These are phyloP conservation scores for Penstemon eatonii DNA, from an alignment of 257 asterid genomes.

Conservation along the genomic window DNA sequence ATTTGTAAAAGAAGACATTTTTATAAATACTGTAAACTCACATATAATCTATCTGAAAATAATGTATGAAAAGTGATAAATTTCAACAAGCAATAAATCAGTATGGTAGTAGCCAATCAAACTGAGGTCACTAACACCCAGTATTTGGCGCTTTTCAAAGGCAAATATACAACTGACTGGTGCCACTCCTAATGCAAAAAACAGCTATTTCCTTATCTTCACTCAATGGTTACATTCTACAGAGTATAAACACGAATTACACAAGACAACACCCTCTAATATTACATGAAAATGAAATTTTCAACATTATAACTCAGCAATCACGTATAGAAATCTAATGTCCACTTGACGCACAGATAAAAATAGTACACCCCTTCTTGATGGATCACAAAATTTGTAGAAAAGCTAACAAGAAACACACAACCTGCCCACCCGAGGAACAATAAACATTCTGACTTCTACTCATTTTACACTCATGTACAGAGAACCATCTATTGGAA, in stretches of 20 bases:
- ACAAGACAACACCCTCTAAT: slow-evolving; percentile 49
- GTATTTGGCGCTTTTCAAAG: no score
- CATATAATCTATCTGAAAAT: no score
- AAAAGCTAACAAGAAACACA: slow-evolving; percentile 29
- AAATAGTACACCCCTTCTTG: slow-evolving; percentile 37
- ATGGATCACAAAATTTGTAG: slow-evolving; percentile 14
- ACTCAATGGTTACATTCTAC: slow-evolving; percentile 38
- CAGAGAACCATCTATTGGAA: slow-evolving; percentile 39
- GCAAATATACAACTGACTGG: no score
- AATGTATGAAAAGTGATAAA: no score
- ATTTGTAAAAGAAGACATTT: no score
- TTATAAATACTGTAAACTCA: no score
- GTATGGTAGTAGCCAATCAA: no score
- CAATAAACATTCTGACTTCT: slow-evolving; percentile 37
- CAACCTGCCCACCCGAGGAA: slow-evolving; percentile 38
- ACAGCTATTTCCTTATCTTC: slow-evolving; percentile 33
- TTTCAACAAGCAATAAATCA: no score
- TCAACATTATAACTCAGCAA: slow-evolving; percentile 41
- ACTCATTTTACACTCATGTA: slow-evolving; percentile 53
- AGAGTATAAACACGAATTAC: slow-evolving; percentile 37
- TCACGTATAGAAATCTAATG: slow-evolving; percentile 32
- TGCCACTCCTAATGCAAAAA: slow-evolving; percentile 19
- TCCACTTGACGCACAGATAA: slow-evolving; percentile 36
- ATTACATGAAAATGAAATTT: slow-evolving; percentile 40
- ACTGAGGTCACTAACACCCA: no score